Evolutionary conservation across 1,139 yeast genomes (phyloP).

Genomic region (Sugiyamaella pinicola): DNA sequence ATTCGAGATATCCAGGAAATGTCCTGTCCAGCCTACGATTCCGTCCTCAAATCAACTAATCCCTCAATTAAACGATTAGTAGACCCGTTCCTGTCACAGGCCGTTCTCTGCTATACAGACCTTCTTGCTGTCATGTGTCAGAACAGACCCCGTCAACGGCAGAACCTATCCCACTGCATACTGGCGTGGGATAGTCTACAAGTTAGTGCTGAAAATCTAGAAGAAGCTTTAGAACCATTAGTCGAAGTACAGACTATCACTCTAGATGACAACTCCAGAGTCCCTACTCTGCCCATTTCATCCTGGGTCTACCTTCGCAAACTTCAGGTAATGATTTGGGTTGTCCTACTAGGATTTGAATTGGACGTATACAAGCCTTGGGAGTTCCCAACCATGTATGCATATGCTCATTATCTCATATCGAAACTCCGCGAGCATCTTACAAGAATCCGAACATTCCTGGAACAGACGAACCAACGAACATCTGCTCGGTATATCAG

Average conservation of each 20-base stretch:
- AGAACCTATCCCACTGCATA: conserved; percentile 58
- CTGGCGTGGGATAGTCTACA: conserved; percentile 79
- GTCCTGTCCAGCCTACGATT: conserved; percentile 30
- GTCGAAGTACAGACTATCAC: conserved; percentile 7
- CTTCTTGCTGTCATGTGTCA: conserved; percentile 61
- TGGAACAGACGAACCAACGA: conserved; percentile 43
- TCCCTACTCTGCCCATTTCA: conserved; percentile 40
- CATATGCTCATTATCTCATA: conserved; percentile 62
- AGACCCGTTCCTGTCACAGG: conserved; percentile 36
- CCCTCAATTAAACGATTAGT: conserved; percentile 23
- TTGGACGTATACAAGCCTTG: conserved; percentile 71
- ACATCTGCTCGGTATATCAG: conserved; percentile 34
- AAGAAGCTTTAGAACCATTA: conserved; percentile 56
- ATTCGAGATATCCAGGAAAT: conserved; percentile 39
- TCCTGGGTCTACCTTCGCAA: conserved; percentile 71
- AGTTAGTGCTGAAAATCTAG: conserved; percentile 86
- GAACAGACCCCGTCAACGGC: conserved; percentile 84
- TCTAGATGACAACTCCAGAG: conserved; percentile 16
- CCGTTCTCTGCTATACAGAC: conserved; percentile 46
- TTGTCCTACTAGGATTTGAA: conserved; percentile 74
- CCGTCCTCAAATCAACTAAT: conserved; percentile 24
- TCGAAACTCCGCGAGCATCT: conserved; percentile 54
- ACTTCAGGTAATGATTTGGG: conserved; percentile 67
- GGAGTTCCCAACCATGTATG: conserved; percentile 69
- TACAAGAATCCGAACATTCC: conserved; percentile 50